Evolutionary conservation across 2,329 filamentous ascomycete species (phyloP).

Genomic region (Pestalotiopsis sp.): DNA sequence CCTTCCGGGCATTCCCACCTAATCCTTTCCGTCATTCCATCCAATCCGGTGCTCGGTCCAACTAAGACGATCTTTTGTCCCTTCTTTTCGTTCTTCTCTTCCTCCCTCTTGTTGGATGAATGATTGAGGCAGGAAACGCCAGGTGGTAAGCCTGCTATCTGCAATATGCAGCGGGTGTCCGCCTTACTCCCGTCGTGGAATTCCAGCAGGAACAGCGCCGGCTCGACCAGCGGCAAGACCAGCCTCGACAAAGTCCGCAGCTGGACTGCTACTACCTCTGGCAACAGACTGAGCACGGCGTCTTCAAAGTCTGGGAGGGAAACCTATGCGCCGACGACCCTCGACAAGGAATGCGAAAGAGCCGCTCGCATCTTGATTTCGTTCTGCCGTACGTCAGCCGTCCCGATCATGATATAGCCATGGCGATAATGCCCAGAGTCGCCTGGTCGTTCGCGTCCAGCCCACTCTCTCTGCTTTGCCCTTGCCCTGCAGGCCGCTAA

Average conservation of each 20-base stretch:
- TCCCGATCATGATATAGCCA: too few species aligned
- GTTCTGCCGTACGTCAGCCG: slow-evolving; percentile 72
- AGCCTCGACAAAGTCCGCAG: slow-evolving; percentile 42
- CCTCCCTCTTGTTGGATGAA: background rate
- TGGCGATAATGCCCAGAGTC: background rate
- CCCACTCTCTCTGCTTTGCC: background rate
- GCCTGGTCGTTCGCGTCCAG: background rate
- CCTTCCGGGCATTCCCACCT: background rate
- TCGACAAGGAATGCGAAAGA: slow-evolving; percentile 91
- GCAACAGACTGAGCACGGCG: slow-evolving; percentile 66
- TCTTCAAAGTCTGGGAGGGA: slow-evolving; percentile 64
- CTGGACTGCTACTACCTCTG: slow-evolving; percentile 59
- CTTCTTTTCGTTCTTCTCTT: background rate
- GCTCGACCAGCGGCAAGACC: slow-evolving; percentile 25
- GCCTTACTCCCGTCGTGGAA: slow-evolving; percentile 43
- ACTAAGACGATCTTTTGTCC: background rate
- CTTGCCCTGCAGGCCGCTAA: slow-evolving; percentile 1
- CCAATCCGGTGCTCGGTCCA: background rate
- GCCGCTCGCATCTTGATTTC: slow-evolving; percentile 86
- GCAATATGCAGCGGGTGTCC: slow-evolving; percentile 49
- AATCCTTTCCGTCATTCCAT: background rate
- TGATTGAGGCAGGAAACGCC: background rate
- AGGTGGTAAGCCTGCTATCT: slow-evolving; percentile 19
- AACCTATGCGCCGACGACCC: slow-evolving; percentile 81
- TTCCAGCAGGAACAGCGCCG: slow-evolving; percentile 34